Base-by-base conservation (phyloP, 2,329 filamentous ascomycete species). In the Trematosphaeria pertusa region DNA sequence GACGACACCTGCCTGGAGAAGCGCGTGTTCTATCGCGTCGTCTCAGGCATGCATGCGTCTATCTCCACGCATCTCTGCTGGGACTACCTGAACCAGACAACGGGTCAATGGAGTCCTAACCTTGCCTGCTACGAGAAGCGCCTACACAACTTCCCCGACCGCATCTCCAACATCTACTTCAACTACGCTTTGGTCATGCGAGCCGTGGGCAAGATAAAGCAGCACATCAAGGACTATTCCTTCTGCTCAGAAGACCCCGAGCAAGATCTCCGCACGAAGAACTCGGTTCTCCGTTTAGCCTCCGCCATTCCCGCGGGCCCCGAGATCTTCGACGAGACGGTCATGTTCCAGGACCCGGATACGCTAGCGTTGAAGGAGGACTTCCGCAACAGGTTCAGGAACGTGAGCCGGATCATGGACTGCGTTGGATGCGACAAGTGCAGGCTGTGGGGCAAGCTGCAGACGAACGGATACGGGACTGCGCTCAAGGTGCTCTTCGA, bases 381-480 rank as follows among this genome's bases (percentile, higher is more conserved):
- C 67, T 99, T 99, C 80, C 88, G 91, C 61, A 94, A 95, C 72
- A 89, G 94, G 12, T 99, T 99, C 81, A 86, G 94, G 68, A 99
- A 99, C 69, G 89, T 99, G 51, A 96, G 89, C 70, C 86, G 94
- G 31, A 81, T 97, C 56, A 99, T 99, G 94, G 94, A 99, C 73
- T 99, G 94, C 61, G 93, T 97, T 15, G 94, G 94, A 34, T 99
- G 94, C 73, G 94, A 99, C 76, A 99, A 99, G 77, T 99, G 94
- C 75, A 86, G 94, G 7, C 85, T 99, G 2, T 99, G 94, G 94
- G 94, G 94, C 37, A 99, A 99, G 75, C 76, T 99, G 28, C 94
- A 99, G 75, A 96, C 91, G 0, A 89, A 89, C 10, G 94, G 94
- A 2, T 97, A 97, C 68, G 94, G 94, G 38, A 91, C 94, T 0